Conservation (phyloP, 495 filamentous ascomycete genomes). For the Cudoniella acicularis region DNA sequence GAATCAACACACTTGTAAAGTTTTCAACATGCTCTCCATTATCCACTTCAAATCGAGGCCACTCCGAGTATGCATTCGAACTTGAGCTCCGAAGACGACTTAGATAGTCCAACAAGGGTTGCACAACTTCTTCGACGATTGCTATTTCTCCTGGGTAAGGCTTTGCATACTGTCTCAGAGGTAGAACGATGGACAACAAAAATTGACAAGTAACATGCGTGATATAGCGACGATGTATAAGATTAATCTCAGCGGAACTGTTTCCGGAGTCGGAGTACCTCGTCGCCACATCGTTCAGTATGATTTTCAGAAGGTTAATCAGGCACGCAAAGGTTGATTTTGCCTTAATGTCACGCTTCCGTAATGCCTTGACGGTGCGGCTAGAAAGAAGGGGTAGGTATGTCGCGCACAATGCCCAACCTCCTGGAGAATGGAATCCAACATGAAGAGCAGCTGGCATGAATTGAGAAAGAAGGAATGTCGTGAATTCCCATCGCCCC, state of each 20-base stretch:
- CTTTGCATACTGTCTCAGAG: slow-evolving; percentile 2
- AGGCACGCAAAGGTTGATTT: not conserved
- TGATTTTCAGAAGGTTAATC: slow-evolving; percentile 18
- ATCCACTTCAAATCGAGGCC: not conserved
- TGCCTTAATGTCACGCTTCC: not conserved
- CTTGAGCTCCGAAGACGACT: not conserved
- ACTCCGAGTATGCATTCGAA: not conserved
- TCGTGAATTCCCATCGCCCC: slow-evolving; percentile 33
- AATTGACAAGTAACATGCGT: slow-evolving; percentile 7
- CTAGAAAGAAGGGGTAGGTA: slow-evolving; percentile 11
- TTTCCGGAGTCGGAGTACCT: not conserved
- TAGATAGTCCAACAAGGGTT: not conserved
- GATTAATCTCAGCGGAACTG: not conserved
- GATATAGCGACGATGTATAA: slow-evolving; percentile 1
- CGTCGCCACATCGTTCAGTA: slow-evolving; percentile 5
- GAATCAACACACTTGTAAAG: not conserved
- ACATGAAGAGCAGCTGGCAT: slow-evolving; percentile 12
- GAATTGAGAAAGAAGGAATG: slow-evolving; percentile 32
- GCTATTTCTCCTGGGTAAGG: not conserved
- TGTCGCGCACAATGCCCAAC: slow-evolving; percentile 6
- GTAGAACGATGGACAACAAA: slow-evolving; percentile 9
- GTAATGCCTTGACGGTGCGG: not conserved
- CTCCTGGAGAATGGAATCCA: slow-evolving; percentile 9
- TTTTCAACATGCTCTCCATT: slow-evolving; percentile 7
- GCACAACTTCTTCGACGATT: not conserved